These are phyloP conservation scores for Hawksworthiomyces lignivorus DNA, from an alignment of 2,329 filamentous ascomycete genomes.

Conservation along the genomic window DNA sequence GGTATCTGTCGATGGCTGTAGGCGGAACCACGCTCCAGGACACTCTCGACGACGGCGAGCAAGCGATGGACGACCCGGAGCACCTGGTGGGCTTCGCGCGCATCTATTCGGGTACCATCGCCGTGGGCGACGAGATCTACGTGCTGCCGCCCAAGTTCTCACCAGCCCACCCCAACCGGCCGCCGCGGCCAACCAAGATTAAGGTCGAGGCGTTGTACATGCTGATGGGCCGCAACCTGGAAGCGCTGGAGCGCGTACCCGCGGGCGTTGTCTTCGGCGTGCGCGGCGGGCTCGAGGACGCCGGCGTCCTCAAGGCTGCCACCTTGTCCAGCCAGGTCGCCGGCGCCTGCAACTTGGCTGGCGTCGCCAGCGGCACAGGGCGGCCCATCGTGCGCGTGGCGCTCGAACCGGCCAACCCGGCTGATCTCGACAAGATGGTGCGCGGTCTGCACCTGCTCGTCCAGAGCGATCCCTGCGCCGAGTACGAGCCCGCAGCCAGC, in stretches of 20 bases:
- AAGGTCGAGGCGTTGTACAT: conserved; percentile 85
- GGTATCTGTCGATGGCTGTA: conserved; percentile 6
- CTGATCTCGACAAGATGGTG: conserved; percentile 92
- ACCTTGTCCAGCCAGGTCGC: conserved; percentile 84
- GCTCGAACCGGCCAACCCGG: conserved; percentile 85
- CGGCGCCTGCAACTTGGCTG: conserved; percentile 84
- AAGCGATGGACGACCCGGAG: conserved; percentile 59
- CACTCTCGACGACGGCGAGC: conserved; percentile 22
- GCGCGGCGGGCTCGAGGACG: conserved; percentile 77
- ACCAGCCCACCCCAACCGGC: conserved; percentile 64
- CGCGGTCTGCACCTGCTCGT: conserved; percentile 77
- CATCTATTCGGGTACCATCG: conserved; percentile 83
- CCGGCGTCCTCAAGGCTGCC: conserved; percentile 85
- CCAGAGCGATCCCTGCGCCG: conserved; percentile 89
- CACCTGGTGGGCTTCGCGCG: conserved; percentile 91
- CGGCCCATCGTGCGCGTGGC: conserved; percentile 94
- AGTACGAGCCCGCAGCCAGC: conserved; percentile 87
- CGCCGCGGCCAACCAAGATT: conserved; percentile 70
- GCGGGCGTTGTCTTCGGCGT: conserved; percentile 95
- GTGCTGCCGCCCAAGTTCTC: conserved; percentile 91
- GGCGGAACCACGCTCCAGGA: conserved; percentile 4
- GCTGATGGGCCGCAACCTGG: conserved; percentile 87
- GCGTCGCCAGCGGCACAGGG: conserved; percentile 65
- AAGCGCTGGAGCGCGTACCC: conserved; percentile 74
- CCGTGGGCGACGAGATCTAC: conserved; percentile 84